Evolutionary conservation across 2,329 filamentous ascomycete species (phyloP), one percentile per base, ranked within the genome.

Genomic region (Ceratocystiopsis minuta): DNA sequence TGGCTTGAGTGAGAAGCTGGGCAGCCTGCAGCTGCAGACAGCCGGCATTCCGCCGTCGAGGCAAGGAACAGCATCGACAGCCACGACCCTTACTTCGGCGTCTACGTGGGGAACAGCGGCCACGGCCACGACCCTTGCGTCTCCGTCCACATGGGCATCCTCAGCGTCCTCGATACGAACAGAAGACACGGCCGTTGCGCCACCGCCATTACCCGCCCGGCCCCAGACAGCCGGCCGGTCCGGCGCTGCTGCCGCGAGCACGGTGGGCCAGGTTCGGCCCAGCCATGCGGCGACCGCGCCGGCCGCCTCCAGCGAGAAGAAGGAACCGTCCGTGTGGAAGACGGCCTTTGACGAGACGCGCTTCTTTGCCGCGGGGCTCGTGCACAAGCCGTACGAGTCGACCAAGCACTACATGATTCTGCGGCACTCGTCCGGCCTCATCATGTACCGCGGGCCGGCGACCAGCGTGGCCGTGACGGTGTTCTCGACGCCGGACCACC

Each of bases 341-440:
- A 56, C 58, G 2, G 67, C 68, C 0, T 49, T 72, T 2, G 62
- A 65, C 9, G 75, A 80, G 50, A 75, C 74, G 0, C 65, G 72
- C 33, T 72, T 80, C 53, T 74, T 80, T 46, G 73, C 77, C 2
- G 72, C 73, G 3, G 77, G 78, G 0, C 62, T 83, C 17, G 63
- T 82, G 41, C 64, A 64, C 15, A 75, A 74, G 43, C 75, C 78
- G 0, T 67, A 64, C 16, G 75, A 79, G 52, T 77, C 74, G 0
- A 80, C 67, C 3, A 75, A 70, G 44, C 74, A 81, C 56, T 73
- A 68, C 54, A 77, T 68, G 37, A 72, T 83, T 43, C 64, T 82
- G 18, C 72, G 78, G 0, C 78, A 83, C 52, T 79, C 75, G 0
- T 59, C 69, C 24, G 70, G 69, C 0, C 52, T 82, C 1, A 64